phyloP scores from a whole-genome alignment of 805 yeast species.

The Cyberlindnera xishuangbannaensis region DNA sequence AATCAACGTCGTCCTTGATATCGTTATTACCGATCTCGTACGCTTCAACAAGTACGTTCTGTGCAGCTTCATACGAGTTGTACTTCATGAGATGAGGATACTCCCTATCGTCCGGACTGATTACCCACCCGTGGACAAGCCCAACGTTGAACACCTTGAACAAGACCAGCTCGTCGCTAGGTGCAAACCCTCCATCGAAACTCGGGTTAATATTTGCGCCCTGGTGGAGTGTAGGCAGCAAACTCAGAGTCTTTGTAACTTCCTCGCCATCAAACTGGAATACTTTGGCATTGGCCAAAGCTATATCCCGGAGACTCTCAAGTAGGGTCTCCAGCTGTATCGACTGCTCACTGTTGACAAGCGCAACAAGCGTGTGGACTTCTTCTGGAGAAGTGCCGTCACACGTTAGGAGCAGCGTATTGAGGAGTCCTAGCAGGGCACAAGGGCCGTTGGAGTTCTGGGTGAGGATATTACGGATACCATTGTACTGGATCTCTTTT shows the following conservation, averaged over 20 bases:
- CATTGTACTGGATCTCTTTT: constrained; percentile 20
- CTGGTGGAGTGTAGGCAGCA: constrained; percentile 57
- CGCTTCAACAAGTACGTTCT: constrained; percentile 46
- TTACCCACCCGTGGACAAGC: constrained; percentile 81
- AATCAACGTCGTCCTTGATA: constrained; percentile 19
- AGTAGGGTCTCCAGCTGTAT: constrained; percentile 38
- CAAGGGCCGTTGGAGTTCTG: constrained; percentile 89
- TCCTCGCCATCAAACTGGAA: constrained; percentile 25
- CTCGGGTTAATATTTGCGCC: constrained; percentile 73
- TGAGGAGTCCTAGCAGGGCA: constrained; percentile 73
- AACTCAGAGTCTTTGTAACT: constrained; percentile 35
- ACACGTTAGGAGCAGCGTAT: constrained; percentile 55
- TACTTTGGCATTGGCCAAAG: constrained; percentile 28
- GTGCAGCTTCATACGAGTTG: constrained; percentile 53
- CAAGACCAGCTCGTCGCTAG: constrained; percentile 46
- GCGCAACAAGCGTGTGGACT: constrained; percentile 25
- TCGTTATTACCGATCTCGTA: constrained; percentile 30
- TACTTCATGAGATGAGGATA: constrained; percentile 33
- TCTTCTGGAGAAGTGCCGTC: constrained; percentile 20
- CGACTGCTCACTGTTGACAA: constrained; percentile 26
- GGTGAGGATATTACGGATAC: constrained; percentile 45
- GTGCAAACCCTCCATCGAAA: constrained; percentile 55
- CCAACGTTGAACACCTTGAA: constrained; percentile 55
- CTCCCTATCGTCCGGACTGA: constrained; percentile 37
- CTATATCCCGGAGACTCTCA: constrained; percentile 44